Base-by-base conservation (phyloP, 257 asterid species). In the Eustoma russellianum region DNA sequence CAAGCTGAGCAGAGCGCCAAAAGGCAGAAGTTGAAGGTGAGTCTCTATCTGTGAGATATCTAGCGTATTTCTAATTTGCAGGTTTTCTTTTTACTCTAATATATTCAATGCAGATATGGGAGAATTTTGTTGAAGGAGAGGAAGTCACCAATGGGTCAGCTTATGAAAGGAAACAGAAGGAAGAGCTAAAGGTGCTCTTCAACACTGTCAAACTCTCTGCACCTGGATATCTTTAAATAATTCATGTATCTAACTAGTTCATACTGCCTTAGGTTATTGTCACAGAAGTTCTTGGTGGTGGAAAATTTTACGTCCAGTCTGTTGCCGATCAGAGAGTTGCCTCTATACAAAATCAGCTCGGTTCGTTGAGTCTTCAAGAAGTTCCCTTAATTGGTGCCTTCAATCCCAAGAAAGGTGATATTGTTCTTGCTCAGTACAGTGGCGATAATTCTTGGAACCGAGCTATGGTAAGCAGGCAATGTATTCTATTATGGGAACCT, bases 401-500 rank as follows among this genome's bases (percentile, higher is more conserved):
- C 70, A 92, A 77, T 70, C 99, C 99, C 15, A 92, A 74, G 65
- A 88, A 70, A 74, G 97, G 99, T 28, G 99, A 92, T 50, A 64
- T 72, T 33, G 91, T 88, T 62, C 85, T 85, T 58, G 93, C 97
- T 47, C 95, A 85, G 72, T 88, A 79, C 62, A 83, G 82, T 69
- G 90, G 82, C 0, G 99, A 88, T 74, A 81, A 88, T 66, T 85
- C 99, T 46, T 92, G 99, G 99, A 92, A 92, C 72, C 93, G 99
- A 35, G 99, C 97, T 46, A 75, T 92, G 97, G 97, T 88, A 69
- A 81, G 89, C 16, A 38, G 45, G 28, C 43, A 14, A 14, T 49
- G 30, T 57, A 48, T 49, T 63, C n/a, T 13, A 35, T 59, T 19
- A 3, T 7, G 12, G 7, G 43, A 38, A 38, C 10, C 12, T 7